Evolutionary conservation across 306 rosid genomes (phyloP).

Genomic region (Cicer yamashitae): DNA sequence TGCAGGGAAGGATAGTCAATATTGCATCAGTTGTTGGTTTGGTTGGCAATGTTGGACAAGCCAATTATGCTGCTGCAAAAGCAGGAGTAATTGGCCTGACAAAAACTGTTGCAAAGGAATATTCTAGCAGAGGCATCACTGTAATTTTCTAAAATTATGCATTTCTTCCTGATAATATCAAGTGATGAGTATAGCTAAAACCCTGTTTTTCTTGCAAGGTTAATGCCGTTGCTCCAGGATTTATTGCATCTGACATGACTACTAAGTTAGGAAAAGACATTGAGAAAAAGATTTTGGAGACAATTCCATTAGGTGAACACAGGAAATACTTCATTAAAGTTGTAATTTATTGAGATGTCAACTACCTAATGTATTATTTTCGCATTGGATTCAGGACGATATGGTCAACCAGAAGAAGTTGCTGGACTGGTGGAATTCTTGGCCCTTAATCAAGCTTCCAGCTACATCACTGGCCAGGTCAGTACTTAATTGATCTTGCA

Average conservation of each 20-base stretch:
- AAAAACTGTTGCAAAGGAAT: conserved; percentile 88
- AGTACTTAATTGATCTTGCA: not conserved
- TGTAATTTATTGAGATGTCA: conserved; percentile 37
- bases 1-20: conserved; percentile 95
- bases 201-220: conserved; percentile 61
- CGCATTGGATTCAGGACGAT: conserved; percentile 69
- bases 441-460: conserved; percentile 87
- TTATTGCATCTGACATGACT: conserved; percentile 98
- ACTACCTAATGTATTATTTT: conserved; percentile 24
- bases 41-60: conserved; percentile 93
- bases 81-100: conserved; percentile 98
- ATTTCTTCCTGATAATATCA: conserved; percentile 25
- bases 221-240: conserved; percentile 97
- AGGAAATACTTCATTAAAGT: not conserved
- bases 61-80: conserved; percentile 98
- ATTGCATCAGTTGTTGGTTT: conserved; percentile 94
- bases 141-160: conserved; percentile 49
- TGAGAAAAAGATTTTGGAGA: conserved; percentile 82
- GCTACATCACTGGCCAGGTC: conserved; percentile 98
- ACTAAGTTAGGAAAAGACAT: conserved; percentile 81
- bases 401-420: conserved; percentile 95
- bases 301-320: conserved; percentile 85
- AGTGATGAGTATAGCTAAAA: conserved; percentile 37
- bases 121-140: conserved; percentile 85
- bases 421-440: conserved; percentile 96